phyloP scores from a whole-genome alignment of 768 basidiomycete species.

The Xerocomus spinulosus region DNA sequence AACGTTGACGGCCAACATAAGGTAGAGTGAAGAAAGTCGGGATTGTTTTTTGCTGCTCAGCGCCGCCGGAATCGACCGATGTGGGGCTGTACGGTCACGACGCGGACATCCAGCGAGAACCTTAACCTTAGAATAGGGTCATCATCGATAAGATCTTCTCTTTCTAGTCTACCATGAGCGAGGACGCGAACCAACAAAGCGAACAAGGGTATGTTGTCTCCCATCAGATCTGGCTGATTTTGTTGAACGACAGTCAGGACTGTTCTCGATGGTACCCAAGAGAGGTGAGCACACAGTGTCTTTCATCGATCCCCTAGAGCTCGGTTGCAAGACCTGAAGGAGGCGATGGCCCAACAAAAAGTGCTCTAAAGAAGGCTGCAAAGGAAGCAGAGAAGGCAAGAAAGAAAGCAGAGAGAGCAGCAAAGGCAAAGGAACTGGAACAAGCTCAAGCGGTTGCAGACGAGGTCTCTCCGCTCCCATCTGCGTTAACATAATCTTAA shows the following conservation, averaged over 20 bases:
- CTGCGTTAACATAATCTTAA: constrained; percentile 33
- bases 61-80: too few species aligned
- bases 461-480: constrained; percentile 26
- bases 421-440: constrained; percentile 73
- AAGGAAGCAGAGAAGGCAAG: constrained; percentile 89
- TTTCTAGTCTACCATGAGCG: neutral
- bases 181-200: constrained; percentile 13
- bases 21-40: neutral
- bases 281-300: constrained; percentile 7
- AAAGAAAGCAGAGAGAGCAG: constrained; percentile 83
- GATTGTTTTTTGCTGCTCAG: neutral
- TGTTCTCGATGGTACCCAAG: constrained; percentile 7
- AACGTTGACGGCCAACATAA: constrained; percentile 41
- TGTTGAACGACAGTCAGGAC: constrained; percentile 3
- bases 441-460: constrained; percentile 66
- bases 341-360: constrained; percentile 68
- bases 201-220: constrained; percentile 4
- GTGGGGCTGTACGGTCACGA: too few species aligned
- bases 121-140: constrained; percentile 21
- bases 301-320: constrained; percentile 1
- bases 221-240: neutral
- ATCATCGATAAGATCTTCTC: constrained; percentile 16
- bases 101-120: neutral
- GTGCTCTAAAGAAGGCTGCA: constrained; percentile 84
- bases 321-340: constrained; percentile 16